Base-by-base conservation (phyloP, 2,329 filamentous ascomycete genomes). In the Exophiala aquamarina region DNA sequence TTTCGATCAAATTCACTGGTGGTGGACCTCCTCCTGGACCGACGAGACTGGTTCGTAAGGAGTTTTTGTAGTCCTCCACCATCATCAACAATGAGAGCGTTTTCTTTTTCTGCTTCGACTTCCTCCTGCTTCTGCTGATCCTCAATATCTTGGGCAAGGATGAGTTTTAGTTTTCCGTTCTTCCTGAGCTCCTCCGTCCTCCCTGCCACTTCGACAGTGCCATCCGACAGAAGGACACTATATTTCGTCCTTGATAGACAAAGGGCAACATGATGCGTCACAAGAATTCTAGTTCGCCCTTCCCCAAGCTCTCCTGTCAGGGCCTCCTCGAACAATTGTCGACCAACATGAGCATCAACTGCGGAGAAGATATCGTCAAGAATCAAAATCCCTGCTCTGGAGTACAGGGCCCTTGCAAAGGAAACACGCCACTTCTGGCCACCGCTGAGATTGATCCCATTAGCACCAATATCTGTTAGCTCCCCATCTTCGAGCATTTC, bases 351-450 rank as follows among this genome's bases (percentile, higher is more conserved):
- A 3, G 87, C 84, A 64, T 94, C 89, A 7, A 93, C 81, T 8
- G 88, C 72, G 61, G 84, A 89, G 64, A 94, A 91, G 32, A 92
- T 87, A 61, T 94, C 89, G 63, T 94, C 89, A 59, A 93, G 74
- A 14, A 93, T 72, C 4, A 94, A 71, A 52, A 90, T 83, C 0
- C 85, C 83, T 1, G 86, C 87, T 11, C 87, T 76, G 2, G 87
- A 91, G 65, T 93, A 93, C 14, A 93, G 73, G 1, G 88, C 87
- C 37, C 89, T 76, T 2, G 88, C 89, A 57, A 94, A 82, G 0
- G 86, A 88, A 23, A 93, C 78, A 42, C 89, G 79, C 86, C 88
- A 91, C 60, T 87, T 83, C 66, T 94, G 89, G 0, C 89, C 89
- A 53, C 89, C 89, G 52, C 84, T 89, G 5, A 94, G 72, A 57